These are phyloP conservation scores for Gilbertella persicaria DNA, from an alignment of 371 early-diverging fungal species.

Conservation along the genomic window DNA sequence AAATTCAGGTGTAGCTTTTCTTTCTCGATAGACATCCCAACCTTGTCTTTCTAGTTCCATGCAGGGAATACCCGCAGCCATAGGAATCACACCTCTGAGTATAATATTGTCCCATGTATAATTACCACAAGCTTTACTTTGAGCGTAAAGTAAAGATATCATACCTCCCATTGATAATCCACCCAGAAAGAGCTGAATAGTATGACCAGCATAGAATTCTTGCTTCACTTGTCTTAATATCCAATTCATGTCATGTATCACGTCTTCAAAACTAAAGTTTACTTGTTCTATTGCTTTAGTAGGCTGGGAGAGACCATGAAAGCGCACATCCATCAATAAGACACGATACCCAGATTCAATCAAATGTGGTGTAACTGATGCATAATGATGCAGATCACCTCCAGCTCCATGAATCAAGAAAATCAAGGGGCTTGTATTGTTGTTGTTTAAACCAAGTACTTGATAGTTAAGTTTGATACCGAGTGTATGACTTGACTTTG, in stretches of 20 bases:
- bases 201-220: slow-evolving; percentile 1
- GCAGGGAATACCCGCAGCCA: slow-evolving; percentile 29
- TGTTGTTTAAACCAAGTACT: slow-evolving; percentile 14
- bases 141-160: slow-evolving; percentile 25
- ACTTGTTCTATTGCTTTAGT: background rate
- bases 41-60: slow-evolving; percentile 21
- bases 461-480: slow-evolving; percentile 10
- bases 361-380: slow-evolving; percentile 16
- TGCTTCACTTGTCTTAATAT: slow-evolving; percentile 19
- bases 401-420: slow-evolving; percentile 43
- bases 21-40: slow-evolving; percentile 28
- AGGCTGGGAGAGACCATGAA: slow-evolving; percentile 39
- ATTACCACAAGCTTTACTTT: background rate
- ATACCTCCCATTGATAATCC: slow-evolving; percentile 51
- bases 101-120: slow-evolving; percentile 9
- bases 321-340: slow-evolving; percentile 32
- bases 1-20: slow-evolving; percentile 11
- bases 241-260: slow-evolving; percentile 22
- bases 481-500: too few species aligned
- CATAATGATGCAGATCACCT: slow-evolving; percentile 36
- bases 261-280: slow-evolving; percentile 14
- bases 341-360: slow-evolving; percentile 26
- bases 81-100: slow-evolving; percentile 23
- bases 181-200: slow-evolving; percentile 23
- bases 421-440: slow-evolving; percentile 3